phyloP scores from a whole-genome alignment of 768 basidiomycete species.

The Trichaptum fuscoviolaceum region DNA sequence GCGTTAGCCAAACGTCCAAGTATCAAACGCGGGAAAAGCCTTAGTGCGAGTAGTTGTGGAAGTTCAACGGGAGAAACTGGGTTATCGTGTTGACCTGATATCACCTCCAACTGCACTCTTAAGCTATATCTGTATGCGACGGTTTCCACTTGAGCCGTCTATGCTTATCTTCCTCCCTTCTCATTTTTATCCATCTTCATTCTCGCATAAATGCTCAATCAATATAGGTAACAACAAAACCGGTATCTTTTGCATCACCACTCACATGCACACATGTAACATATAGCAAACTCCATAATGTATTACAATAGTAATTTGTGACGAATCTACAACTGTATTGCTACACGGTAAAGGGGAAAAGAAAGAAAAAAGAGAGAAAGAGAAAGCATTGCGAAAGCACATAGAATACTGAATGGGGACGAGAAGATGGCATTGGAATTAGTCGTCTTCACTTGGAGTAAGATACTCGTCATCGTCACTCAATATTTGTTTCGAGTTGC shows the following conservation, averaged over 20 bases:
- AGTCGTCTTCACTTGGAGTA: conserved; percentile 74
- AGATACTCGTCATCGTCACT: conserved; percentile 67
- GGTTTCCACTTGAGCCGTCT: background rate
- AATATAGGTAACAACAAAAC: background rate
- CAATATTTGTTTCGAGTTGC: conserved; percentile 65
- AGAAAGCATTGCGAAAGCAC: background rate
- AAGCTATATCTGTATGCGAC: background rate
- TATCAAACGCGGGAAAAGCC: conserved; percentile 40
- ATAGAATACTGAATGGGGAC: background rate
- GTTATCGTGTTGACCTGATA: background rate
- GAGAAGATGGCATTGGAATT: conserved; percentile 20
- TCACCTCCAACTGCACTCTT: background rate
- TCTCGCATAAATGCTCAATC: background rate
- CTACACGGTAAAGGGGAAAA: background rate
- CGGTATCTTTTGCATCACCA: background rate
- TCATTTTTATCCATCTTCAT: background rate
- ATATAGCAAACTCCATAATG: background rate
- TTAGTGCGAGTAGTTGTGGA: background rate
- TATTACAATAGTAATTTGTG: conserved; percentile 1
- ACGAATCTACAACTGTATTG: background rate
- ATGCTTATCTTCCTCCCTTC: background rate
- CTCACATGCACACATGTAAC: background rate
- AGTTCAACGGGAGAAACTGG: background rate
- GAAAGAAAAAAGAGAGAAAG: background rate
- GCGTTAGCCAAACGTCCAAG: conserved; percentile 64